Conservation (phyloP, 169 alveolate species). For the Eimeria acervulina region DNA sequence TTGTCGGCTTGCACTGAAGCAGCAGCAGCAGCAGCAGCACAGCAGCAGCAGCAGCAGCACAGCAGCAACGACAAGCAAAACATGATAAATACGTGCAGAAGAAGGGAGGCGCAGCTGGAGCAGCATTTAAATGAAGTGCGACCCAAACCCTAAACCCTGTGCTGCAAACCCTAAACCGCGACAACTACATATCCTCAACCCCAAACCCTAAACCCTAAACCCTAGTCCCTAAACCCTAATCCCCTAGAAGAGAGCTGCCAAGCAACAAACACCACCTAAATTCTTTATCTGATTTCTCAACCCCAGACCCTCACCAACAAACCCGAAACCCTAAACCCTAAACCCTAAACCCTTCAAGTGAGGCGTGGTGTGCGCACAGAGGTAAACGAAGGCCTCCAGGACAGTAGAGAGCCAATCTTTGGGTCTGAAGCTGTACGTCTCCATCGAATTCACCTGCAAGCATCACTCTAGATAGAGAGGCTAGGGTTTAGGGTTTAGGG, state of each 20-base stretch:
- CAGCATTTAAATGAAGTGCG: too few relatives aligned
- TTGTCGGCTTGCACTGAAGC: constrained; percentile 61
- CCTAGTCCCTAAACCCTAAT: constrained; percentile 62
- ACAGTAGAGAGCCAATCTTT: constrained; percentile 85
- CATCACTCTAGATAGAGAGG: background rate
- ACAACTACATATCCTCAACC: background rate
- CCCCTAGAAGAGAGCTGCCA: constrained; percentile 54
- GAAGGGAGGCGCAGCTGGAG: background rate
- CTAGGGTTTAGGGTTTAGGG: background rate
- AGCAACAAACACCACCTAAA: too few relatives aligned
- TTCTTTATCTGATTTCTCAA: background rate
- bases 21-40: background rate
- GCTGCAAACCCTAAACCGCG: background rate
- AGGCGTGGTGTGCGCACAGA: constrained; percentile 67
- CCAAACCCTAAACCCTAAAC: background rate
- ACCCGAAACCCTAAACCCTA: constrained; percentile 57
- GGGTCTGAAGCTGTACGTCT: constrained; percentile 93
- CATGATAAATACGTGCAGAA: background rate
- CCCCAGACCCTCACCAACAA: background rate
- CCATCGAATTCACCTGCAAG: constrained; percentile 91
- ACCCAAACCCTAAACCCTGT: too few relatives aligned
- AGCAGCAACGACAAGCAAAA: background rate
- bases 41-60: too few relatives aligned
- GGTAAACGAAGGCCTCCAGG: constrained; percentile 85
- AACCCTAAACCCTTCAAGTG: constrained; percentile 26